A percentile compares a stretch with the other conserved stretches of the same genome.
These are phyloP conservation scores for Cladosporium sp. DNA, from an alignment of 2,329 filamentous ascomycete genomes.

Conservation along the genomic window DNA sequence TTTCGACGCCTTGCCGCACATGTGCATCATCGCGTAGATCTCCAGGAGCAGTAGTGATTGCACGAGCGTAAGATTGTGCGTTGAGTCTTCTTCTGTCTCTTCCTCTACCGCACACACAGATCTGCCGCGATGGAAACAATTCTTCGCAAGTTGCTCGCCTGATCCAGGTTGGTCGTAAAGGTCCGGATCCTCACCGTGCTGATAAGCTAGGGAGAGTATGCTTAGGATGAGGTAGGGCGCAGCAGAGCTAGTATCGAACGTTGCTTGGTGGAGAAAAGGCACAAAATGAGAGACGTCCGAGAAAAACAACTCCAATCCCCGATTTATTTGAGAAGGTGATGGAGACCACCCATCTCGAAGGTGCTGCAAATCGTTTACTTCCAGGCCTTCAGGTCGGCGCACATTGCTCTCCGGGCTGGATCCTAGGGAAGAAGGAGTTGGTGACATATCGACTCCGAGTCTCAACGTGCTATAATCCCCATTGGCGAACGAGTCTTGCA, in stretches of 20 bases:
- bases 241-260: conserved; percentile 29
- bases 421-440: neutral
- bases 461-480: neutral
- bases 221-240: conserved; percentile 18
- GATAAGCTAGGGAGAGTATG: conserved; percentile 38
- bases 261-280: conserved; percentile 37
- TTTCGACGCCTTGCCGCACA: conserved; percentile 35
- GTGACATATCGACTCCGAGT: neutral
- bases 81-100: conserved; percentile 9
- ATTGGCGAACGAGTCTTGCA: no score
- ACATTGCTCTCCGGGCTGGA: neutral
- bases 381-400: neutral
- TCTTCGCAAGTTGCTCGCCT: conserved; percentile 21
- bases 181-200: conserved; percentile 29
- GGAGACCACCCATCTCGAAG: conserved; percentile 31
- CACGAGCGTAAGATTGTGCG: conserved; percentile 28
- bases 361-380: conserved; percentile 14
- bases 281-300: conserved; percentile 35
- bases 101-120: neutral
- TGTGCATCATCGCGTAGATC: conserved; percentile 42
- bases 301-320: conserved; percentile 36
- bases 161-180: neutral
- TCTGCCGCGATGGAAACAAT: conserved; percentile 14
- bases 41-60: conserved; percentile 40
- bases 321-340: conserved; percentile 25